Conservation (phyloP, 768 basidiomycete genomes). For the Phaffia tasmanica region DNA sequence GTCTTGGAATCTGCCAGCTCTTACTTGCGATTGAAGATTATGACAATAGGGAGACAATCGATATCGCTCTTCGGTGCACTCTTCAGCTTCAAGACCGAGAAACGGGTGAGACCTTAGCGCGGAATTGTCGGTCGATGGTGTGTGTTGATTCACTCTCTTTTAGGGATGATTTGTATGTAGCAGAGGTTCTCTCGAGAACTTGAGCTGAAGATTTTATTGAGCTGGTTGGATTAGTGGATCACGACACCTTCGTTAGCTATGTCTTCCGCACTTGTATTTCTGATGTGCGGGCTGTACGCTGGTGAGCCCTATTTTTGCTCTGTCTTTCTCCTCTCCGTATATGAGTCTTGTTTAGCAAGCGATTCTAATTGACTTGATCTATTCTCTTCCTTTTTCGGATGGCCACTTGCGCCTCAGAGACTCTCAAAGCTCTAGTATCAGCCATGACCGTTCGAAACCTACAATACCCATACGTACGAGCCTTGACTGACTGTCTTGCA, state of each 20-base stretch:
- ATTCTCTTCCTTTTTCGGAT: background rate
- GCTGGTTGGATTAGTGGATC: background rate
- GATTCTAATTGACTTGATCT: background rate
- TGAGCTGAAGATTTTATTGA: background rate
- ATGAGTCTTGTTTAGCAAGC: background rate
- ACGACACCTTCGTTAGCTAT: constrained; percentile 2
- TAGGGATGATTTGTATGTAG: background rate
- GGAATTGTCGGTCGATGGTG: constrained; percentile 22
- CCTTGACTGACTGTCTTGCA: background rate
- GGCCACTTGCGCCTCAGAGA: background rate
- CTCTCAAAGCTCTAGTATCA: constrained; percentile 20
- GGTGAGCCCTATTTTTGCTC: background rate
- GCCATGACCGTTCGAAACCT: constrained; percentile 15
- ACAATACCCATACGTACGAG: constrained; percentile 14
- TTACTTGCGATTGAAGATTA: background rate
- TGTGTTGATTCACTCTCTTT: background rate
- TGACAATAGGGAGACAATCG: constrained; percentile 20
- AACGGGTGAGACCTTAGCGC: constrained; percentile 11
- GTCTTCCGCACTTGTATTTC: constrained; percentile 3
- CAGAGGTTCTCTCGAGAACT: background rate
- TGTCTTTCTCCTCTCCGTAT: background rate
- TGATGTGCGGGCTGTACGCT: background rate
- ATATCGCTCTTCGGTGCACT: constrained; percentile 13
- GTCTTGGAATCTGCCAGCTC: background rate
- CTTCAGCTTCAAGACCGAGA: constrained; percentile 5